Base-by-base conservation (phyloP, 208 protist genomes). In the Angomonas ambiguus region DNA sequence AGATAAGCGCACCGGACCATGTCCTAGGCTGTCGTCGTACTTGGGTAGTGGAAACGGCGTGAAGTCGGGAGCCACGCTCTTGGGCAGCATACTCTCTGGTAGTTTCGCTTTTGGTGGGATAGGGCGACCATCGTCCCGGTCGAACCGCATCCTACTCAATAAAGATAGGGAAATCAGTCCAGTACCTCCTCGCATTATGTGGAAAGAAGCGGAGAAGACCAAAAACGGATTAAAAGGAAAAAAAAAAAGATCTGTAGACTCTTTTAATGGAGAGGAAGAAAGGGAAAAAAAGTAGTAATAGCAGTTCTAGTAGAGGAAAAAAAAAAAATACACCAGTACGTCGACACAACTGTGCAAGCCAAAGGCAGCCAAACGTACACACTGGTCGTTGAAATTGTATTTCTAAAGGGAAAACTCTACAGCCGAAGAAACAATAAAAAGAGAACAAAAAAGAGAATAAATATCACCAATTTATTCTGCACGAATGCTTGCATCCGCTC, bases 11-110 rank as follows among this genome's bases (percentile, higher is more conserved):
- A 91, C 79, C 33, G 90, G 90, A 0, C 90, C 90, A 59, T 88
- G 93, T 20, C 87, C 90, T 38, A 96, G 61, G 0, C 72, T 66
- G 16, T 65, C 81, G 62, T 96, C 90, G 67, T 92, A 85, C 66
- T 84, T 90, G 1, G 90, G 87, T 20, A 96, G 69, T 11, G 90
- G 90, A 68, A 93, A 96, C 0, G 90, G 90, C 0, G 85, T 96
- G 61, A 92, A 93, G 56, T 83, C 65, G 0, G 77, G 35, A 2
- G 59, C 16, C 3, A 96, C 72, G 0, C 34, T 32, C 61, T 90
- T 88, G 11, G 89, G 84, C 41, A 77, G 75, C 86, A 95, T 93
- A 66, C 77, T 88, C 33, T 77, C 74, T 0, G 89, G 86, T 13
- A 93, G 45, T 0, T 57, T 11, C 16, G 22, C 11, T 13, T 34